Evolutionary conservation across 768 basidiomycete genomes (phyloP), one percentile per base, ranked within the genome.

Genomic region (Agrocybe chaxingu): DNA sequence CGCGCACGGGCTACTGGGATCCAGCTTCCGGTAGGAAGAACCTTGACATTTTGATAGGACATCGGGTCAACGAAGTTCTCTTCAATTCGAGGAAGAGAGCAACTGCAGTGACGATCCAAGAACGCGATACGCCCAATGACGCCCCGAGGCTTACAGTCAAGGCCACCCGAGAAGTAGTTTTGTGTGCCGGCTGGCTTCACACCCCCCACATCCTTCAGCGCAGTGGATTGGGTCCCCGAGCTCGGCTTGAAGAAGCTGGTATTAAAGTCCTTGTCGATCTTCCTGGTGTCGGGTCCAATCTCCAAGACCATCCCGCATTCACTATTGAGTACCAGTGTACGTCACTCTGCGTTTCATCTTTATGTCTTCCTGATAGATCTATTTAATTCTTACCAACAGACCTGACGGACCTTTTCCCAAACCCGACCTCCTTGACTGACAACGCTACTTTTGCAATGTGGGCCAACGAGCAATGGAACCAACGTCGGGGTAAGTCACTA

Each of bases 141-240:
- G 44, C 51, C 8, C 8, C 51, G 7, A 53, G 33, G 10, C 42
- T 42, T 31, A 47, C 49, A 3, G 36, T 57, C 37, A 35, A 42
- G 30, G 51, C 51, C 0, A n/a, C 44, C 0, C 43, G 43, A 38
- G 55, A 57, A 16, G 39, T 53, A 8, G 41, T 57, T 10, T 36
- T 53, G 8, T 53, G 51, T 12, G 40, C 48, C n/a, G 55, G 55
- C 6, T 49, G 52, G 45, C 34, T 57, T 33, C 47, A 47, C 32
- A 50, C 55, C 3, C 55, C 55, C n/a, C 51, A 50, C 9, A 46
- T 53, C 16, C 39, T 55, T 16, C 53, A 55, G 32, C 49, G 38
- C n/a, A 53, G 55, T 16, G 55, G 55, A 7, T 18, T 53, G 7
- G 55, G 51, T 5, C 55, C 51, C 7, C 24, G 32, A 11, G 19